Evolutionary conservation across 2,329 filamentous ascomycete species (phyloP).

Genomic region (Rutstroemia sp.): DNA sequence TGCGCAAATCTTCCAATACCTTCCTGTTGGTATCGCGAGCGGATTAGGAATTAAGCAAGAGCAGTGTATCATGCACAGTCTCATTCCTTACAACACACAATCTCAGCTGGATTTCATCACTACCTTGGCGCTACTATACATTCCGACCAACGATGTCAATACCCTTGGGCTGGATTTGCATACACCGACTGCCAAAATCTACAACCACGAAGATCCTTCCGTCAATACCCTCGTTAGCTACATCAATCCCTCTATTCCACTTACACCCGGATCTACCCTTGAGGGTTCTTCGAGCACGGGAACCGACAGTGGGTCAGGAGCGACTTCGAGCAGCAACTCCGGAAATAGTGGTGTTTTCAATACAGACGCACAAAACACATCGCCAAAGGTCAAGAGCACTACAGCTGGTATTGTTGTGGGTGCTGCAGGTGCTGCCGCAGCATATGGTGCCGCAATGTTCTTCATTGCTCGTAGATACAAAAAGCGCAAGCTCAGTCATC

Average conservation of each 20-base stretch:
- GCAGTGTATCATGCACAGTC: constrained; percentile 59
- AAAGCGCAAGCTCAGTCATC: constrained; percentile 54
- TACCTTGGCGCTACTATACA: constrained; percentile 69
- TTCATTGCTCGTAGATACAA: constrained; percentile 66
- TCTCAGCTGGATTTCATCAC: constrained; percentile 68
- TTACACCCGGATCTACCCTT: constrained; percentile 36
- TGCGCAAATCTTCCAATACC: constrained; percentile 74
- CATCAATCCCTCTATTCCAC: constrained; percentile 71
- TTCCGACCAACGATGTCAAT: constrained; percentile 63
- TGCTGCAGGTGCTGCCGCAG: constrained; percentile 57
- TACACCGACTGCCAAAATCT: constrained; percentile 65
- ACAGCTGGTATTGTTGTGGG: constrained; percentile 59
- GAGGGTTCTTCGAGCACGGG: constrained; percentile 25
- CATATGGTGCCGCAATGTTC: constrained; percentile 71
- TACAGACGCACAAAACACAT: constrained; percentile 34
- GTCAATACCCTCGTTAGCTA: constrained; percentile 66
- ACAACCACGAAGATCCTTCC: constrained; percentile 60
- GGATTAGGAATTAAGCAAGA: constrained; percentile 42
- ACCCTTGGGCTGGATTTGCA: constrained; percentile 62
- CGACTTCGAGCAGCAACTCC: constrained; percentile 24
- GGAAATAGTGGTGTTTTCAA: constrained; percentile 35
- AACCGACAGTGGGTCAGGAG: constrained; percentile 33
- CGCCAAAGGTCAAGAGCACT: constrained; percentile 54
- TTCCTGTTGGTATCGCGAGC: constrained; percentile 54
- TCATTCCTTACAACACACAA: constrained; percentile 71